Base-by-base conservation (phyloP, 371 early-diverging fungal species). In the Syncephalis plumigaleata region DNA sequence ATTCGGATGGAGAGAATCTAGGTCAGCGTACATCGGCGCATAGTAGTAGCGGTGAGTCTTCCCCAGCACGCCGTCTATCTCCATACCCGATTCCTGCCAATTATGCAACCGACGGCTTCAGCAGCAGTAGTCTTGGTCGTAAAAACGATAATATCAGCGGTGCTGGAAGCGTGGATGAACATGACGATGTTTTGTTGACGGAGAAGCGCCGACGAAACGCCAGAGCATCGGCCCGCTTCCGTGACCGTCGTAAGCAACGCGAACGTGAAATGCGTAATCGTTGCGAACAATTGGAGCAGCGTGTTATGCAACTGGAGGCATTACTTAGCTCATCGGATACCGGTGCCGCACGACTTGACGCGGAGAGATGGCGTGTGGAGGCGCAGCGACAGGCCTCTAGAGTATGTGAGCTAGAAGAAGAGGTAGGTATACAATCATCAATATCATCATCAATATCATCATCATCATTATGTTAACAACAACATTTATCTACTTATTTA, bases 171-270 rank as follows among this genome's bases (percentile, higher is more conserved):
- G 16, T 18, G 8, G 40, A 40, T 8, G 40, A 40, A 40, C 40
- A 40, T 15, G 40, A 16, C 3, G 69, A 64, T 27, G 51, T 60
- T 24, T 58, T 71, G 1, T 46, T 77, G 17, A 73, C 71, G 16
- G 79, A 79, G 53, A 71, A 76, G 48, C 55, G 73, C 39, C 59
- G 67, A 47, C 51, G 73, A 23, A 73, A 73, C 49, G 73, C 73
- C 31, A 66, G 66, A 20, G 73, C 73, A 0, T 67, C 67, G 5
- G 70, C 70, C 25, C 56, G 73, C 7, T 73, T 73, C 40, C 61
- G 73, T 36, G 73, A 70, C 50, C 67, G 73, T 24, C 65, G 73
- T 18, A 73, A 73, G 47, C 73, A 75, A 48, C 60, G 70, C 31
- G 73, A 73, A 39, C 54, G 62, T 3, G 73, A 73, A 39, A 63